These are phyloP conservation scores for Cryptosporidium meleagridis DNA, from an alignment of 169 alveolate species.

Conservation along the genomic window DNA sequence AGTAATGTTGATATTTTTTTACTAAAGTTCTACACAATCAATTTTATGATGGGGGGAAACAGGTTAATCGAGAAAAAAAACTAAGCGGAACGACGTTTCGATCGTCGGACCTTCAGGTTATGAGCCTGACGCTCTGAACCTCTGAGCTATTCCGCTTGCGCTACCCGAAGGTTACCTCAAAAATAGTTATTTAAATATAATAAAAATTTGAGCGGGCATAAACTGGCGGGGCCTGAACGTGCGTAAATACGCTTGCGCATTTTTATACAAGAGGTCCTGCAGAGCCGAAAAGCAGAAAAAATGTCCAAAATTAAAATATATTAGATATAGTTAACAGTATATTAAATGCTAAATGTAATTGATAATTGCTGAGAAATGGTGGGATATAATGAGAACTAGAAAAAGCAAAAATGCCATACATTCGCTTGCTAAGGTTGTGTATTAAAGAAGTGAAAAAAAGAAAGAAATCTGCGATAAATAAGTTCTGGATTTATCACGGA, in stretches of 20 bases:
- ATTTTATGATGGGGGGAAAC: background rate
- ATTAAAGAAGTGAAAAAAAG: too few relatives aligned
- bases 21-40: background rate
- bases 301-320: background rate
- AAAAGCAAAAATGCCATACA: background rate
- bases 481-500: background rate
- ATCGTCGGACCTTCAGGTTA: constrained; percentile 78
- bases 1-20: background rate
- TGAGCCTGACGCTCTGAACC: constrained; percentile 78
- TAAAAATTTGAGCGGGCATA: background rate
- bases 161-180: background rate
- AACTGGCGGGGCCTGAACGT: background rate
- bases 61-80: background rate
- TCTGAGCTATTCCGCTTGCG: constrained; percentile 75
- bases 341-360: background rate
- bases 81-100: constrained; percentile 77
- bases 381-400: background rate
- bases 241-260: background rate
- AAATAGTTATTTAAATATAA: background rate
- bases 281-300: background rate
- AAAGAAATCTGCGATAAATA: background rate
- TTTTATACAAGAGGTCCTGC: background rate
- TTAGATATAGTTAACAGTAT: background rate
- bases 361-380: background rate
- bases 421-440: background rate